phyloP scores from a whole-genome alignment of 306 rosid species.

The Pyrus pyrifolia region DNA sequence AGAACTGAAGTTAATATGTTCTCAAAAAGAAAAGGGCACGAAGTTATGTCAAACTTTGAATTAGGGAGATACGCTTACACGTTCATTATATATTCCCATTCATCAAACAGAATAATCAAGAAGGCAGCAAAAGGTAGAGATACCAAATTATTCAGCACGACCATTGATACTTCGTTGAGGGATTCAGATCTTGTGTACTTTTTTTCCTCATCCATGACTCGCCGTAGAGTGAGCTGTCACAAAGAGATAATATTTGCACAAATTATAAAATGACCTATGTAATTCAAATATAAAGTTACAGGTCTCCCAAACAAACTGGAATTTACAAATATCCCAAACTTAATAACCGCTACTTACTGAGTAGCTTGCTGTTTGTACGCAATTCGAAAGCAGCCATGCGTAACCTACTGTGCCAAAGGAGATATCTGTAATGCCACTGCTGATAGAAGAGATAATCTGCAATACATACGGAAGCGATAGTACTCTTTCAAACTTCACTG shows the following conservation, averaged over 20 bases:
- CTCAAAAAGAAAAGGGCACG: slow-evolving; percentile 6
- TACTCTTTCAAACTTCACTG: neutral
- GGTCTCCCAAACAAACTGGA: neutral
- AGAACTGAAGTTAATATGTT: slow-evolving; percentile 6
- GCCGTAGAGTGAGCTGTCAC: slow-evolving; percentile 61
- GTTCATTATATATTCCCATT: slow-evolving; percentile 67
- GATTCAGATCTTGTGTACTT: slow-evolving; percentile 64
- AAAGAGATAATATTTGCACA: slow-evolving; percentile 7
- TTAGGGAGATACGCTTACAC: slow-evolving; percentile 48
- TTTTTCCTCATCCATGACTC: slow-evolving; percentile 87
- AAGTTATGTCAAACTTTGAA: neutral
- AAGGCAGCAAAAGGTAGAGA: slow-evolving; percentile 72
- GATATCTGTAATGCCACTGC: slow-evolving; percentile 80
- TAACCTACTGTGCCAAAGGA: slow-evolving; percentile 69
- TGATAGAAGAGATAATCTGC: slow-evolving; percentile 80
- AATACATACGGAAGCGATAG: neutral
- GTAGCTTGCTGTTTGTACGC: slow-evolving; percentile 74
- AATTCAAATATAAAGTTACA: slow-evolving; percentile 3
- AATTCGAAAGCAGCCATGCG: slow-evolving; percentile 73
- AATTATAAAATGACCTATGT: neutral
- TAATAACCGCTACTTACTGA: slow-evolving; percentile 44
- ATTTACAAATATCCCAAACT: neutral
- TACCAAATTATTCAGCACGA: slow-evolving; percentile 69
- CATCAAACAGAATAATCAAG: slow-evolving; percentile 55
- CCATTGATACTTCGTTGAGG: slow-evolving; percentile 92